A percentile compares a stretch with the other conserved stretches of the same genome.
Conservation (phyloP, 148 eudicot species). For the Heliosperma pusillum region DNA sequence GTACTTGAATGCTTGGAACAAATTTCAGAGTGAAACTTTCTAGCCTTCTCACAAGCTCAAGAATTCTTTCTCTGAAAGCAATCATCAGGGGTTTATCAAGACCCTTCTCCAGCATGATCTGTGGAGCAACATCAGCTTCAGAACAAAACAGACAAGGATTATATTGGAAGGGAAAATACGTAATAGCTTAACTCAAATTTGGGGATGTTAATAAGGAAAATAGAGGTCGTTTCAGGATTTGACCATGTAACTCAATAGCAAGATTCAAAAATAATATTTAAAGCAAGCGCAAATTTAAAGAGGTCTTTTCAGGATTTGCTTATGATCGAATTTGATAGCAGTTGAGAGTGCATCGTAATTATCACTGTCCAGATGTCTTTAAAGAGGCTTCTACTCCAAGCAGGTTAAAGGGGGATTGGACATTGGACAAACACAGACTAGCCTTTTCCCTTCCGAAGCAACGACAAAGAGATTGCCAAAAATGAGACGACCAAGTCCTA, state of each 20-base stretch:
- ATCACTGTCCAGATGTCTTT: no score
- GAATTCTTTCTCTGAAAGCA: slow-evolving; percentile 60
- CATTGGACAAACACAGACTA: neutral
- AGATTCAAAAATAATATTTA: no score
- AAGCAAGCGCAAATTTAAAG: no score
- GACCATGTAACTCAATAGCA: neutral
- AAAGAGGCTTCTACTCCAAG: no score
- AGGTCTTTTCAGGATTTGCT: no score
- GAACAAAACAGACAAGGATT: slow-evolving; percentile 13
- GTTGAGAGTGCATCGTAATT: no score
- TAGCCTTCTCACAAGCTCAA: slow-evolving; percentile 44
- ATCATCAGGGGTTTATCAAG: slow-evolving; percentile 50
- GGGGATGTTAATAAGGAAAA: neutral
- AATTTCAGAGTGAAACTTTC: slow-evolving; percentile 51
- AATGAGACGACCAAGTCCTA: neutral
- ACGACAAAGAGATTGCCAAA: neutral
- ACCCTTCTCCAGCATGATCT: slow-evolving; percentile 47
- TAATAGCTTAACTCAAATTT: neutral
- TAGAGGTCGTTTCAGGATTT: neutral
- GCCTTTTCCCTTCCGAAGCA: neutral
- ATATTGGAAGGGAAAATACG: neutral
- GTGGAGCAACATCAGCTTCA: slow-evolving; percentile 26
- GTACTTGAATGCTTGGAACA: slow-evolving; percentile 39
- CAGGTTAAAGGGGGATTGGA: neutral
- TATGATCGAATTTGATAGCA: no score